These are phyloP conservation scores for Penicillium concentricum DNA, from an alignment of 2,329 filamentous ascomycete genomes.

Conservation along the genomic window DNA sequence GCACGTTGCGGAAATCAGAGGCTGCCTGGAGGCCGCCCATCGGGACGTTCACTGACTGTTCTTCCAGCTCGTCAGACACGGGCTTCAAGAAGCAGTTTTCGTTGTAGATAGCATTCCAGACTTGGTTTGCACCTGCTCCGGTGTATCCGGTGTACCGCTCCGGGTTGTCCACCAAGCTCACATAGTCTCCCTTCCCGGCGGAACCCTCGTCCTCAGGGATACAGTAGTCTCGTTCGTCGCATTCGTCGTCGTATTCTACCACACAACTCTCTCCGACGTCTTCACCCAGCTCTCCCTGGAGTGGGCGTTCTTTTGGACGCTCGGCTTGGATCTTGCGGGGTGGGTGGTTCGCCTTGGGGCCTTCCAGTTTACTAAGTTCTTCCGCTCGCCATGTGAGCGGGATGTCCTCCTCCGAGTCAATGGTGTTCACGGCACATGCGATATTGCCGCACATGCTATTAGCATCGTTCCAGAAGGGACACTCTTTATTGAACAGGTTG, in stretches of 20 bases:
- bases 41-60: conserved; percentile 31
- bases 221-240: conserved; percentile 95
- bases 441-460: conserved; percentile 96
- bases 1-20: conserved; percentile 60
- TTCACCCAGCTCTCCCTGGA: conserved; percentile 80
- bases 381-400: conserved; percentile 87
- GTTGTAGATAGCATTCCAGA: conserved; percentile 95
- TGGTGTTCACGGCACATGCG: conserved; percentile 89
- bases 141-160: conserved; percentile 94
- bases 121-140: conserved; percentile 78
- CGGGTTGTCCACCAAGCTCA: conserved; percentile 88
- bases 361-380: conserved; percentile 87
- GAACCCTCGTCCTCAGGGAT: conserved; percentile 91
- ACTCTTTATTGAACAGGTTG: conserved; percentile 90
- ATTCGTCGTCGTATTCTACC: conserved; percentile 95
- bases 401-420: conserved; percentile 94
- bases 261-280: conserved; percentile 93
- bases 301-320: conserved; percentile 65
- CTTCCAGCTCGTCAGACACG: conserved; percentile 25
- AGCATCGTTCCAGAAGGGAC: conserved; percentile 94
- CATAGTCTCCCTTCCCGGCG: conserved; percentile 87
- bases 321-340: conserved; percentile 71
- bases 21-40: conserved; percentile 55
- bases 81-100: conserved; percentile 86
- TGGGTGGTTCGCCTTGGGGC: conserved; percentile 86